Conservation (phyloP, 1,139 yeast species). For the Hyphopichia pseudoburtonii region DNA sequence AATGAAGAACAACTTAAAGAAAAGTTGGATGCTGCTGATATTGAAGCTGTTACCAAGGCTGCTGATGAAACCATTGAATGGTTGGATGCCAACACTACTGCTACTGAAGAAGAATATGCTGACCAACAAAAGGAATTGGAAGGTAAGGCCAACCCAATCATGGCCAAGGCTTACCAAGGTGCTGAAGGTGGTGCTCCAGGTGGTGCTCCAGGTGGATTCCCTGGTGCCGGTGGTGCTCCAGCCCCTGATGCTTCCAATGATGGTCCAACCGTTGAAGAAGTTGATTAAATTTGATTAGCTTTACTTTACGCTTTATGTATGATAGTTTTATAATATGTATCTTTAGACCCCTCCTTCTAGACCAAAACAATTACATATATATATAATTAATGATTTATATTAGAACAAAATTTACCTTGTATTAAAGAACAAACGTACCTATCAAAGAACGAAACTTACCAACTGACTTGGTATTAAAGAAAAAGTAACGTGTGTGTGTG, state of each 20-base stretch:
- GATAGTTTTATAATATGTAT: constrained; percentile 1
- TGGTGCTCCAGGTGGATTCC: constrained; percentile 58
- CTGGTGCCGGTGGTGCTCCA: constrained; percentile 68
- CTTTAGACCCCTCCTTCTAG: background rate
- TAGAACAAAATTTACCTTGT: no score
- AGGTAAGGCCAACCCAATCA: constrained; percentile 90
- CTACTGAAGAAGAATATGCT: constrained; percentile 80
- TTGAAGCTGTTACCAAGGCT: constrained; percentile 76
- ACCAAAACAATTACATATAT: background rate
- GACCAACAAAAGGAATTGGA: constrained; percentile 94
- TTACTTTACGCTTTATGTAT: background rate
- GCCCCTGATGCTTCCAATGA: constrained; percentile 72
- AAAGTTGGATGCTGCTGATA: constrained; percentile 79
- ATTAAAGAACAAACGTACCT: no score
- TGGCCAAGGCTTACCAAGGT: constrained; percentile 85
- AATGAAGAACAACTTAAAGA: constrained; percentile 78
- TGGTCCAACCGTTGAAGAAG: constrained; percentile 95
- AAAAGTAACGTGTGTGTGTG: no score
- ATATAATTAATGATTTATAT: constrained; percentile 1
- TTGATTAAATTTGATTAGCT: constrained; percentile 55
- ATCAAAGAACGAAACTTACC: no score
- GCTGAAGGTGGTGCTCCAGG: constrained; percentile 49
- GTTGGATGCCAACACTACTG: constrained; percentile 88
- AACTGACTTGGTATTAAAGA: no score
- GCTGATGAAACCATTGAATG: constrained; percentile 83